Percentiles rank a stretch among this genome's conserved stretches.
phyloP scores from a whole-genome alignment of 371 early-diverging fungal species.

The Parasitella parasitica region DNA sequence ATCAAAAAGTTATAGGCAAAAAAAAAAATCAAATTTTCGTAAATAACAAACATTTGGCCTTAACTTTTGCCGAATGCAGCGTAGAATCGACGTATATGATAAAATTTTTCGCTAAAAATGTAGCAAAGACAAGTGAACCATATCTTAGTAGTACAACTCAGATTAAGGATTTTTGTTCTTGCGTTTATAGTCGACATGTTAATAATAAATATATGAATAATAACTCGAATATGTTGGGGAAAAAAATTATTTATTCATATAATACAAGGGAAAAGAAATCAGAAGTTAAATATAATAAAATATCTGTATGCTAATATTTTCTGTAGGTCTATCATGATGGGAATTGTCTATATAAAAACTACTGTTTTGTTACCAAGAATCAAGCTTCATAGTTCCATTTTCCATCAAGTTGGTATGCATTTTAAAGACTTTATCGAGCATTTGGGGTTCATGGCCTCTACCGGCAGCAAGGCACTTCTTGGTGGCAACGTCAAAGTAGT shows the following conservation, averaged over 20 bases:
- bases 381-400: slow-evolving; percentile 57
- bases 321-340: not conserved
- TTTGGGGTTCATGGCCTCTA: slow-evolving; percentile 55
- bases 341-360: not conserved
- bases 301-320: not conserved
- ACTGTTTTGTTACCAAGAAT: slow-evolving; percentile 44
- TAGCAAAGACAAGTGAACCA: too few species aligned
- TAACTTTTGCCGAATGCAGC: too few species aligned
- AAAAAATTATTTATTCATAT: not conserved
- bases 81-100: too few species aligned
- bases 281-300: not conserved
- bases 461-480: slow-evolving; percentile 52
- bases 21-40: too few species aligned
- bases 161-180: too few species aligned
- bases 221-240: not conserved
- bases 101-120: too few species aligned
- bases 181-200: not conserved
- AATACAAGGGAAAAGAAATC: not conserved
- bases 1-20: too few species aligned
- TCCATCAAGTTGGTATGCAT: slow-evolving; percentile 56
- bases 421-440: slow-evolving; percentile 58
- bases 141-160: too few species aligned
- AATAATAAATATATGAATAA: too few species aligned
- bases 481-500: slow-evolving; percentile 52
- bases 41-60: too few species aligned